Conservation (phyloP, 73 alveolate genomes). For the Symbiodinium pilosum region DNA sequence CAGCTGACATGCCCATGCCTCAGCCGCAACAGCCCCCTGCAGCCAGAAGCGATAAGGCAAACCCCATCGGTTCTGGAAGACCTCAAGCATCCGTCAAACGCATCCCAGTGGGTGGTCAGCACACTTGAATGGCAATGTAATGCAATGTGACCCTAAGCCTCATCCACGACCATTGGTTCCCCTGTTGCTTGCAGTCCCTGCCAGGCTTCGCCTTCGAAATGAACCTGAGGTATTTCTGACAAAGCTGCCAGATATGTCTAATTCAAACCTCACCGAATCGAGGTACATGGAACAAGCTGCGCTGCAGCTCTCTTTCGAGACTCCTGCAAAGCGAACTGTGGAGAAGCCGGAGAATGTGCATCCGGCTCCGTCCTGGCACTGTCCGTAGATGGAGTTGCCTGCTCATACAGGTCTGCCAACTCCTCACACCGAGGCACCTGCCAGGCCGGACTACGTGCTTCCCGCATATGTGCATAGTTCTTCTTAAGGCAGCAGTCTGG, state of each 20-base stretch:
- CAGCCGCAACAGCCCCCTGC: slow-evolving; percentile 71
- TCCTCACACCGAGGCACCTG: slow-evolving; percentile 91
- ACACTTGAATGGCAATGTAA: too few relatives aligned
- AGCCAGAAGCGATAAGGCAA: slow-evolving; percentile 45
- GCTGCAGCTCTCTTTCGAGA: slow-evolving; percentile 18
- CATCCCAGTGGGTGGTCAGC: not conserved
- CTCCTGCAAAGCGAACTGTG: slow-evolving; percentile 1
- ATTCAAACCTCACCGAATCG: too few relatives aligned
- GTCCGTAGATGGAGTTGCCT: slow-evolving; percentile 6
- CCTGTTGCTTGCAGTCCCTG: slow-evolving; percentile 10
- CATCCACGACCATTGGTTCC: slow-evolving; percentile 35
- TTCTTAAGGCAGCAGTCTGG: not conserved
- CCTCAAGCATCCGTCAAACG: slow-evolving; percentile 11
- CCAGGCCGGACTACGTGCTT: too few relatives aligned
- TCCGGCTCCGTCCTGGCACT: not conserved
- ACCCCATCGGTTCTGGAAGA: slow-evolving; percentile 55
- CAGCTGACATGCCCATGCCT: not conserved
- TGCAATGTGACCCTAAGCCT: not conserved
- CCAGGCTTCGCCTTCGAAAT: slow-evolving; percentile 49
- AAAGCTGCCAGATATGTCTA: not conserved
- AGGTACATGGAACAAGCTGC: slow-evolving; percentile 3
- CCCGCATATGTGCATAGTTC: not conserved
- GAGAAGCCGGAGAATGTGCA: not conserved
- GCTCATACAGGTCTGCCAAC: slow-evolving; percentile 67
- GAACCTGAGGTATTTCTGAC: not conserved